Evolutionary conservation across 73 alveolate species (phyloP).

Genomic region (Paramecium tetraurelia): DNA sequence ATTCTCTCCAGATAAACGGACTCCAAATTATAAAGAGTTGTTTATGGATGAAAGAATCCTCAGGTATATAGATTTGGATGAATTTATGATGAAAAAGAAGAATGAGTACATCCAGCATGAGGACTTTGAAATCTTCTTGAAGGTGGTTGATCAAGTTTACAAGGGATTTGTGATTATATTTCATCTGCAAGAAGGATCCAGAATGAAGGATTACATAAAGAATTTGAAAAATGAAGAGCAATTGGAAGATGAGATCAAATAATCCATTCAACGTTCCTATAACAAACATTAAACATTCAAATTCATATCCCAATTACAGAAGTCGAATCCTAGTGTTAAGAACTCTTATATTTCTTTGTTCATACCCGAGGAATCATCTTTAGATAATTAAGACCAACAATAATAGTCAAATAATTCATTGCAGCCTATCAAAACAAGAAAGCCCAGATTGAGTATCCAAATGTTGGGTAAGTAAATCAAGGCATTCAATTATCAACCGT

Average conservation of each 20-base stretch:
- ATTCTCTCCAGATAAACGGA: neutral
- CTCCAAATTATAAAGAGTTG: neutral
- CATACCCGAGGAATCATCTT: conserved; percentile 4
- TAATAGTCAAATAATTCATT: neutral
- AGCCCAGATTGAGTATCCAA: neutral
- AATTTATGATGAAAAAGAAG: neutral
- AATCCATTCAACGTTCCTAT: neutral
- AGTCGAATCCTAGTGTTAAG: conserved; percentile 22
- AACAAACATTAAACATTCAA: conserved; percentile 33
- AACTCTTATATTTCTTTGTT: conserved; percentile 9
- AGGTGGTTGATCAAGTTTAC: neutral
- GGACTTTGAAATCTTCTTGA: conserved; percentile 26
- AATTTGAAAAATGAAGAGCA: conserved; percentile 5
- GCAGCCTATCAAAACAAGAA: neutral
- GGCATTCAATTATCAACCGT: neutral
- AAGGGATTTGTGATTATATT: conserved; percentile 32
- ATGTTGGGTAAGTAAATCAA: neutral
- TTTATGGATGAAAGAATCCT: conserved; percentile 12
- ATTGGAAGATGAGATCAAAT: neutral
- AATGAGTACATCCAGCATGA: conserved; percentile 4
- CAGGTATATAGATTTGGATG: neutral
- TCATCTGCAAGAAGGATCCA: conserved; percentile 3
- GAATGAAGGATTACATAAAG: conserved; percentile 19
- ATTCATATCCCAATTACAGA: neutral
- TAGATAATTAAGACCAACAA: neutral